Base-by-base conservation (phyloP, 2,329 filamentous ascomycete species). In the Graphilbum ipis-grandicollis region DNA sequence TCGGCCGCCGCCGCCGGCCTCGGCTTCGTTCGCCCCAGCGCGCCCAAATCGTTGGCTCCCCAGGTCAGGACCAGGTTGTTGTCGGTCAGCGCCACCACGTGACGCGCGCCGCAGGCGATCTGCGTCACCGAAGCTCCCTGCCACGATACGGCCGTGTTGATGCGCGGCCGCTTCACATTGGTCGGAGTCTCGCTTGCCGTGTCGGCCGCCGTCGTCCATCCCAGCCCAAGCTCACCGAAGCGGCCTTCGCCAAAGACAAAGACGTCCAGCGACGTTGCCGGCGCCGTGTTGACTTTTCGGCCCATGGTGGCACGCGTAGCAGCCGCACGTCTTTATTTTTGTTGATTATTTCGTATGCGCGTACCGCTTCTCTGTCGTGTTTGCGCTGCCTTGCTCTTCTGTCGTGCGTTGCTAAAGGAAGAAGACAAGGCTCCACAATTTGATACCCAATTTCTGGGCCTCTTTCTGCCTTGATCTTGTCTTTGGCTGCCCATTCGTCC, bases 41-140 rank as follows among this genome's bases (percentile, higher is more conserved):
- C 80, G 43, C 79, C 79, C 50, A 85, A 75, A 50, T 92, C 83
- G 52, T 90, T 90, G 47, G 90, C 82, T 37, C 83, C 83, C 83
- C 83, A 92, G 21, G 80, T 85, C 37, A 84, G 60, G 46, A 92
- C 79, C 57, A 75, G 76, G 62, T 85, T 83, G 54, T 88, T 78
- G 46, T 75, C 68, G 35, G 83, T 88, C 36, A 90, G 59, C 3
- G 77, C 81, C 43, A 79, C 63, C 36, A 68, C 75, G 56, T 92
- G 83, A 81, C 92, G 88, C 39, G 81, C 82, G 42, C 83, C 83
- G 41, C 77, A 75, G 35, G 79, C 75, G 39, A 92, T 57, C 54
- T 81, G 74, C 3, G 90, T 80, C 26, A 90, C 72, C 33, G 74
- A 71, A 37, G 75, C 66, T 28, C 59, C 59, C 41, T 66, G 59